Base-by-base conservation (phyloP, 2,329 filamentous ascomycete genomes). In the Hypoxylon sp. region DNA sequence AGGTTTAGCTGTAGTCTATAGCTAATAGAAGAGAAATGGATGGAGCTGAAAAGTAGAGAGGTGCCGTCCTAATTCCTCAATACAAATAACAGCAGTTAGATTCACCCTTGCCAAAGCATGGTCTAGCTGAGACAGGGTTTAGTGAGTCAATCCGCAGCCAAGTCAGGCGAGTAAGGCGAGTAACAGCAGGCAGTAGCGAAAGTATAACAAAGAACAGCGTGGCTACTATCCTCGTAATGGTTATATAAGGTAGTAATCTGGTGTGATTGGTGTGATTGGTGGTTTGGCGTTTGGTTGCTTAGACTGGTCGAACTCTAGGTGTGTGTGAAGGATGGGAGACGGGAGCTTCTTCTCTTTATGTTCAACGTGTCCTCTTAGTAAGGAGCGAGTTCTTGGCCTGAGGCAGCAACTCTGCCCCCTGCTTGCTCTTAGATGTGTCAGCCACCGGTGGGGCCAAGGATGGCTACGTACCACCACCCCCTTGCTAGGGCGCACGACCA, bases 11-110 rank as follows among this genome's bases (percentile, higher is more conserved):
- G n/a, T 35, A 62, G 57, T 24, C 60, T 58, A 63, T 60, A 67
- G 50, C 51, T 8, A 44, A 44, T 37, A 39, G 48, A 52, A 56
- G 48, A 59, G 35, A 63, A 63, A 58, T 63, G 39, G 63, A 58
- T 65, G 47, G 63, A 62, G 67, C 70, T 73, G 73, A 73, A 62
- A 62, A 61, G 74, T 78, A 77, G 59, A 71, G 75, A 80, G 78
- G 77, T 76, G 79, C 77, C 78, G 77, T 81, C 78, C 76, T 76
- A 78, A 71, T 77, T 79, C 79, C 78, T 80, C 79, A 74, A 77
- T 79, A 78, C 76, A 72, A 78, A 73, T 78, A 78, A 74, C 73
- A 77, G 71, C 67, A 52, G 42, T 47, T 44, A 57, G 58, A 33
- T 24, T 72, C 63, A 73, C 63, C 65, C 62, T 56, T 62, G 60